These are phyloP conservation scores for Glonium stellatum DNA, from an alignment of 495 filamentous ascomycete genomes.

Conservation along the genomic window DNA sequence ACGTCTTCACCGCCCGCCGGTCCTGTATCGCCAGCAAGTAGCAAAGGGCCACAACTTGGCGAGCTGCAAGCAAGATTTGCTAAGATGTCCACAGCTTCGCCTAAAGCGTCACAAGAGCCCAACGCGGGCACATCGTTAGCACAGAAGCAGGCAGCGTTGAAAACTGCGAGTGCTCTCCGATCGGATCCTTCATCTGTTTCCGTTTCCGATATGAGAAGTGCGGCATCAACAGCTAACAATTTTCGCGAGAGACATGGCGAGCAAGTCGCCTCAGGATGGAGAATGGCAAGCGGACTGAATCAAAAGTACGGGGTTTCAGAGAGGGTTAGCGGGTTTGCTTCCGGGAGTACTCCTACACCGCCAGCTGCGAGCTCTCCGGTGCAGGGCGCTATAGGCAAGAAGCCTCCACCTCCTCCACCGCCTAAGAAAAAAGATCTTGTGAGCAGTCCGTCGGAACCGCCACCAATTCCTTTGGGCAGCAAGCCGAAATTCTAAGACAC, in stretches of 20 bases:
- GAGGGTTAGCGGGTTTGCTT: conserved; percentile 13
- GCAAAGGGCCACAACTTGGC: conserved; percentile 41
- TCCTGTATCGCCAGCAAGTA: conserved; percentile 7
- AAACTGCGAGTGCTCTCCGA: conserved; percentile 49
- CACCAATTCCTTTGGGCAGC: conserved; percentile 42
- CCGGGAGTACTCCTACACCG: conserved; percentile 2
- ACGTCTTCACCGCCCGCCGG: conserved; percentile 13
- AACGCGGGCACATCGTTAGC: conserved; percentile 51
- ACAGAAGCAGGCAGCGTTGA: conserved; percentile 55
- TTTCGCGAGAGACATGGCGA: conserved; percentile 69
- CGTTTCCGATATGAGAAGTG: conserved; percentile 45
- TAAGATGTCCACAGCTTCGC: conserved; percentile 40
- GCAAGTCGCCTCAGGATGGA: conserved; percentile 59
- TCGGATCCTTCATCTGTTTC: conserved; percentile 55
- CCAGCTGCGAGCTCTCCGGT: conserved; percentile 14
- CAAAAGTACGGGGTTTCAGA: conserved; percentile 45
- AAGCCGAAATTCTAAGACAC: conserved; percentile 30
- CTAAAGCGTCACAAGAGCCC: conserved; percentile 25
- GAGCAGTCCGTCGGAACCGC: conserved; percentile 33
- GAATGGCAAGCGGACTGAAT: conserved; percentile 51
- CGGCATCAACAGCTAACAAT: conserved; percentile 57
- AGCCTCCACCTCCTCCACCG: conserved; percentile 60
- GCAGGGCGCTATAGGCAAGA: conserved; percentile 40
- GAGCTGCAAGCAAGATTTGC: conserved; percentile 66
- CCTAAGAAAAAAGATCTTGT: conserved; percentile 51